Evolutionary conservation across 2,329 filamentous ascomycete species (phyloP), one percentile per base, ranked within the genome.

Genomic region (Exophiala aquamarina): DNA sequence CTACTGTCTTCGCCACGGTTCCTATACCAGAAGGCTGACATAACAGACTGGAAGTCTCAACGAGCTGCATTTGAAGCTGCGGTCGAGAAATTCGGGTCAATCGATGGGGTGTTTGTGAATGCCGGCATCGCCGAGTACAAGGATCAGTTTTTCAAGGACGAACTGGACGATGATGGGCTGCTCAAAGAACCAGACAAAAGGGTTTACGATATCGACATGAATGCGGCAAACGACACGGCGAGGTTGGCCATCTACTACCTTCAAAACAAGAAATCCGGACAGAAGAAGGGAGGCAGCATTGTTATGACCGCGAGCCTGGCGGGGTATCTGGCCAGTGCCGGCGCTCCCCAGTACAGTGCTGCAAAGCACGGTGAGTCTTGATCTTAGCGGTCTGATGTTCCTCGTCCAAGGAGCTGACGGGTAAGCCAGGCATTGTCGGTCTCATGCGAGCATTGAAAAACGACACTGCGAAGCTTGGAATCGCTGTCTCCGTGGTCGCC

Each of bases 121-220:
- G 73, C 74, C 4, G 74, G 74, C 0, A 70, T 76, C 18, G 65
- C 70, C 20, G 74, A 77, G 52, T 65, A 71, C 39, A 64, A 64
- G 32, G 73, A 76, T 37, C 72, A 76, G 51, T 74, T 77, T 60
- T 77, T 75, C 63, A 69, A 64, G 3, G 71, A 75, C 41, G 63
- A 68, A 7, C 40, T 70, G 4, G 72, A 75, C 41, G 48, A 33
- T 0, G 44, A 64, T 4, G 73, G 72, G 1, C 57, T 70, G 48
- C 58, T 76, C n/a, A 63, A 63, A 36, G 71, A 72, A 58, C 73
- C 73, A 8, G 71, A 75, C 50, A 63, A 69, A 15, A 59, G 68
- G n/a, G 67, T 68, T 3, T 59, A 75, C 34, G 69, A 68, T 38
- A 64, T 76, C 17, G 73, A 76, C 50, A 67, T 76, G 59, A 63